Evolutionary conservation across 2,329 filamentous ascomycete genomes (phyloP), one percentile per base, ranked within the genome.

Genomic region (Calycina marina): DNA sequence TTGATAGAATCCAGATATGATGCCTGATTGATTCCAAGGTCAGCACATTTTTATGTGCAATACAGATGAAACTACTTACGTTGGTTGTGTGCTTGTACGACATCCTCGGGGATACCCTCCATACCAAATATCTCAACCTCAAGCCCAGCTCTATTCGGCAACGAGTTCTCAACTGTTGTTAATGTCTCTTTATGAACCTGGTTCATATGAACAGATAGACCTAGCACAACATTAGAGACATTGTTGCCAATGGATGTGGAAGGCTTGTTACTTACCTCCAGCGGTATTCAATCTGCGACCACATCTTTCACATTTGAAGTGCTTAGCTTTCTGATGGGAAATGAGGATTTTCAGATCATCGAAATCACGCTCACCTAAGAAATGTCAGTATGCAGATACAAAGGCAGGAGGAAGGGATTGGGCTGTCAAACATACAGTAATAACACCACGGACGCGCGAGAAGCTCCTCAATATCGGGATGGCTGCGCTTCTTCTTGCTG

Each of bases 91-190:
- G 80, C 72, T 48, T 83, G 71, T 36, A 83, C 62, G 40, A 92
- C 70, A 36, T 93, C 83, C 37, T 84, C 78, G 3, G 90, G 90
- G 22, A 96, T 83, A 51, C 90, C 90, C 56, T 94, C 85, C 82
- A 94, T 94, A 50, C 88, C 90, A 54, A 96, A 98, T 50, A 98
- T 94, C 58, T 98, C 90, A 38, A 93, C 74, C 38, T 93, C 84
- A 38, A 93, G 72, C 37, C 79, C 78, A 42, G 83, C 73, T 40
- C 90, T 76, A 49, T 88, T 88, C 0, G 81, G 77, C 3, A 94
- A 69, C 30, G 90, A 85, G 65, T 96, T 94, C 48, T 94, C 88
- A 50, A 98, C 85, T 27, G 75, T 72, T 13, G 72, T 74, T 30
- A 96, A 69, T 17, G 77, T 81, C 56, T 94, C 86, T 57, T 98